A percentile compares a stretch with the other conserved stretches of the same genome.
These are phyloP conservation scores for Candida jianshihensis DNA, from an alignment of 805 yeast genomes.

Conservation along the genomic window DNA sequence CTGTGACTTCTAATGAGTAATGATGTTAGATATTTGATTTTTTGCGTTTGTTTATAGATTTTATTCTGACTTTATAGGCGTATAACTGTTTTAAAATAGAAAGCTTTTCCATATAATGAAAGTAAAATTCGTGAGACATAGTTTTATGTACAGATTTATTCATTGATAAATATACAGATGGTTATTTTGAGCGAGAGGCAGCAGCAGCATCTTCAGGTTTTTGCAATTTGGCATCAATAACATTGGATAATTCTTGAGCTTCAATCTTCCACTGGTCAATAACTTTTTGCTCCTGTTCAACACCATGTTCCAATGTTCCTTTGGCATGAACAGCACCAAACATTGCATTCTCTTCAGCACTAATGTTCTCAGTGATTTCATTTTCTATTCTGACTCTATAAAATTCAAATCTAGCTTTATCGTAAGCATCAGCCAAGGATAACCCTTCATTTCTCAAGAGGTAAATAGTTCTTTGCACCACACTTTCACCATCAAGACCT, in stretches of 20 bases:
- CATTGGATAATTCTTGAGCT: slow-evolving; percentile 54
- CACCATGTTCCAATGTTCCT: slow-evolving; percentile 58
- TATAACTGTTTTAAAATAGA: too few species aligned
- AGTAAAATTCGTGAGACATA: too few species aligned
- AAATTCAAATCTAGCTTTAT: slow-evolving; percentile 81
- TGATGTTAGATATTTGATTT: too few species aligned
- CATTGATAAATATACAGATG: too few species aligned
- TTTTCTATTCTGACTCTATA: slow-evolving; percentile 79
- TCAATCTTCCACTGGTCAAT: slow-evolving; percentile 68
- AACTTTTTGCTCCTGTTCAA: slow-evolving; percentile 61
- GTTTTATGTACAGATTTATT: slow-evolving; percentile 11
- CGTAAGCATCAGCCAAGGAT: slow-evolving; percentile 58
- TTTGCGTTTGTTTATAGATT: too few species aligned
- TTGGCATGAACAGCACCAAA: slow-evolving; percentile 69
- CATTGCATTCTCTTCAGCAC: slow-evolving; percentile 81
- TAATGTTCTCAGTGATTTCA: slow-evolving; percentile 64
- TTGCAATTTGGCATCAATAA: slow-evolving; percentile 15
- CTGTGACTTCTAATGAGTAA: not conserved
- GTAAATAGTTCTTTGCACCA: slow-evolving; percentile 66
- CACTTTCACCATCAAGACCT: slow-evolving; percentile 84
- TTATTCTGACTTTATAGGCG: too few species aligned
- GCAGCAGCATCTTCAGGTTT: slow-evolving; percentile 5
- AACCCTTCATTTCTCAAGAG: slow-evolving; percentile 32
- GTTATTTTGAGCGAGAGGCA: too few species aligned
- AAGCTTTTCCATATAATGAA: too few species aligned